phyloP scores from a whole-genome alignment of 2,329 filamentous ascomycete species.

The Trichoderma atrobrunneum region DNA sequence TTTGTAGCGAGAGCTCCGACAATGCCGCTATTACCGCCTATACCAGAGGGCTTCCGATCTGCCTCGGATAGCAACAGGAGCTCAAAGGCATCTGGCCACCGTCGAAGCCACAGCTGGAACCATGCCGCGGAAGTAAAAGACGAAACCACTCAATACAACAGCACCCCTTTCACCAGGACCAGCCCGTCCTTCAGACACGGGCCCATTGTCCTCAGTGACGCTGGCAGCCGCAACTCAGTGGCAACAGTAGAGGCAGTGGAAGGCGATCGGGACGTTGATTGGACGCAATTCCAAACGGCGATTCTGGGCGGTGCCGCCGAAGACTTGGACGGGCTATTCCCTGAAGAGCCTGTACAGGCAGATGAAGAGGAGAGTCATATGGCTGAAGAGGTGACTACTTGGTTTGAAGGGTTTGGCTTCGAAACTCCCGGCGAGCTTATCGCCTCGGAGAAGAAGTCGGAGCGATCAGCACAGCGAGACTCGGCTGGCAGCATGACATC shows the following conservation, averaged over 20 bases:
- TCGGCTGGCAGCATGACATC: constrained; percentile 19
- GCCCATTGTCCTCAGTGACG: constrained; percentile 50
- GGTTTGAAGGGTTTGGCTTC: constrained; percentile 53
- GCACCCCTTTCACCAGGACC: constrained; percentile 48
- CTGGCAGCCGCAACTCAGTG: constrained; percentile 30
- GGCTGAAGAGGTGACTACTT: constrained; percentile 44
- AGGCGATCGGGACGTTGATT: constrained; percentile 54
- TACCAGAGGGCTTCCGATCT: constrained; percentile 25
- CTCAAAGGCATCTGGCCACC: constrained; percentile 7
- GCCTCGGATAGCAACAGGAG: constrained; percentile 20
- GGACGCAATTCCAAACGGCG: constrained; percentile 65
- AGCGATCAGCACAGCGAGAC: constrained; percentile 25
- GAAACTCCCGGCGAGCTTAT: constrained; percentile 42
- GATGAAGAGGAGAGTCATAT: constrained; percentile 44
- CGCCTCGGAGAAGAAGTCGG: constrained; percentile 26
- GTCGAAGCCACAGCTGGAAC: constrained; percentile 21
- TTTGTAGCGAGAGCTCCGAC: constrained; percentile 12
- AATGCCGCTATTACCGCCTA: constrained; percentile 25
- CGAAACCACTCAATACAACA: constrained; percentile 48
- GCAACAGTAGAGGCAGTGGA: constrained; percentile 23
- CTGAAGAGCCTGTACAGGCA: constrained; percentile 25
- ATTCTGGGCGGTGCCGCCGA: constrained; percentile 57
- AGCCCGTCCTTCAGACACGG: constrained; percentile 54
- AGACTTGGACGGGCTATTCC: constrained; percentile 31
- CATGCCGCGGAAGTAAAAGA: constrained; percentile 34